Percentiles rank a stretch among this genome's conserved stretches.
phyloP scores from a whole-genome alignment of 345 rosid species.

The Euphorbia tirucalli region DNA sequence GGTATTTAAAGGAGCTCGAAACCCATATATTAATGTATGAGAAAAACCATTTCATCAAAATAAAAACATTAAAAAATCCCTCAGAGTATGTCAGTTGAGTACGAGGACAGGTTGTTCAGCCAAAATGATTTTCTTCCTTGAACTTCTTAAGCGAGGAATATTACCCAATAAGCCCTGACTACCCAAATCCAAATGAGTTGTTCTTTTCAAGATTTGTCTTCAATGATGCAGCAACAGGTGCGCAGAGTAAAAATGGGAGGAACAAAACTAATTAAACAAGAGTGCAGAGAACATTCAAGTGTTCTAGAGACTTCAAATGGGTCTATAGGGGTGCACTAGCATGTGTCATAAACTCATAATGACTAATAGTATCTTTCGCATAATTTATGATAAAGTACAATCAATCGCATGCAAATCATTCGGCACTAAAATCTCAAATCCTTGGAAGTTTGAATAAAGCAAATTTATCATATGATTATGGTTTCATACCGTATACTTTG shows the following conservation, averaged over 20 bases:
- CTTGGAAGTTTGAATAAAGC: not conserved
- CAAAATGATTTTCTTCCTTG: not conserved
- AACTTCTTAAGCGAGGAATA: not conserved
- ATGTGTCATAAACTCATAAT: not conserved
- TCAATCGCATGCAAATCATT: not conserved
- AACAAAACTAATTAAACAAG: not conserved
- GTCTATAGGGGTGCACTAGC: not conserved
- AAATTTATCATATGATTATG: not conserved
- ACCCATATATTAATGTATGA: not conserved
- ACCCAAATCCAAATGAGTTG: not conserved
- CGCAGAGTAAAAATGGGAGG: not conserved
- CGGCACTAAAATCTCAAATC: not conserved
- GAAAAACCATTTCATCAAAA: not conserved
- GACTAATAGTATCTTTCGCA: not conserved
- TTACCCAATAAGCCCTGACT: not conserved
- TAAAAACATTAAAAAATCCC: not conserved
- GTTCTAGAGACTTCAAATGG: not conserved
- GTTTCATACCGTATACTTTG: conserved; percentile 78
- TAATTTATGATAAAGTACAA: not conserved
- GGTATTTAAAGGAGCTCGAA: not conserved
- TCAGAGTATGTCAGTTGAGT: not conserved
- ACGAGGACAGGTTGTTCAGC: not conserved
- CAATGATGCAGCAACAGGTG: not conserved
- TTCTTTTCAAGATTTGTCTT: not conserved
- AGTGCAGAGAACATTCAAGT: not conserved